Base-by-base conservation (phyloP, 306 rosid genomes). In the Castanospermum australe region DNA sequence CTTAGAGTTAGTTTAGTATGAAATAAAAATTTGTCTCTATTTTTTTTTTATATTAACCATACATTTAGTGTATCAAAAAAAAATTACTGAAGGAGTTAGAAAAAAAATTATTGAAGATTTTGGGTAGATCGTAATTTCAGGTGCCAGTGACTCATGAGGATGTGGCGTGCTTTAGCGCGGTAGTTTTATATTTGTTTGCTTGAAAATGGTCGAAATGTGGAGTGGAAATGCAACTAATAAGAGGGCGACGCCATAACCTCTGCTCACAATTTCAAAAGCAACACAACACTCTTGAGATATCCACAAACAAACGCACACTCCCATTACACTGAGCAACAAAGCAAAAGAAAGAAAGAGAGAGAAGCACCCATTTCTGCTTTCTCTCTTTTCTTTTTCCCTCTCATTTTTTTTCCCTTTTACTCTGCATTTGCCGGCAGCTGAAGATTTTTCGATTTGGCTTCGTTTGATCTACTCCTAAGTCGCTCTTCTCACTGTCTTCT, bases 231-330 rank as follows among this genome's bases (percentile, higher is more conserved):
- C 71, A 73, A 47, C 80, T 54, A 83, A 77, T 39, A 33, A 75
- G 93, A 91, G 24, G 87, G 48, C 60, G 89, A 94, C 92, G 81
- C 90, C 89, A 84, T 87, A 89, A 71, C 94, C 75, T 77, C 85
- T 71, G 9, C 47, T 61, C 48, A 32, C 59, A 69, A 52, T 51
- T 73, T 57, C 56, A 77, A 80, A 80, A 62, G 35, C 42, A 66
- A 47, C 65, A n/a, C 17, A 28, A 30, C 56, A 20, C 55, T 64
- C 67, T n/a, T 2, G 8, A 69, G 18, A 62, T 36, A 30, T 33
- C 47, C 66, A 47, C 14, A 28, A n/a, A 30, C 47, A 21, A 20
- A 24, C 28, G 17, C 61, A 48, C 30, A 22, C 66, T 78, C 73
- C n/a, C n/a, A n/a, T n/a, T n/a, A n/a, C n/a, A n/a, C n/a, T n/a